Percentiles rank a stretch among this genome's conserved stretches.
These are phyloP conservation scores for Tulasnella sp. DNA, from an alignment of 768 basidiomycete genomes.

Conservation along the genomic window DNA sequence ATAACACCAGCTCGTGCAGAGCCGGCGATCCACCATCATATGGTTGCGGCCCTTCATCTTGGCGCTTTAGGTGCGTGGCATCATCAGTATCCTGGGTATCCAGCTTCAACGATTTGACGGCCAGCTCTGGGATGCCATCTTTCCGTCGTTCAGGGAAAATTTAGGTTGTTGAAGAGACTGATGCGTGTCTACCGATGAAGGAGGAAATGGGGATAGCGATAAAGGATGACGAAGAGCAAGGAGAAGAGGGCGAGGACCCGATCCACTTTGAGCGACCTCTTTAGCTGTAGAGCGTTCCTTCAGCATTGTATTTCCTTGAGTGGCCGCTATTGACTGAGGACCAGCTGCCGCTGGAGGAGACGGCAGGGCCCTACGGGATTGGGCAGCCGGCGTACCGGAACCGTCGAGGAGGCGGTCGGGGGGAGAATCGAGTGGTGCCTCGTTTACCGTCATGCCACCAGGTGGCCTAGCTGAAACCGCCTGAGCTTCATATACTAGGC, in stretches of 20 bases:
- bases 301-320: slow-evolving; percentile 59
- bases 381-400: slow-evolving; percentile 36
- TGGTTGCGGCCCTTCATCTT: too few relatives aligned
- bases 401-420: neutral
- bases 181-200: neutral
- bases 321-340: slow-evolving; percentile 56
- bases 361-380: slow-evolving; percentile 32
- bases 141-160: neutral
- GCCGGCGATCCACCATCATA: too few relatives aligned
- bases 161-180: neutral
- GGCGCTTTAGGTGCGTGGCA: too few relatives aligned
- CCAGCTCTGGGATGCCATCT: neutral
- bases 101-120: too few relatives aligned
- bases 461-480: slow-evolving; percentile 51
- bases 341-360: slow-evolving; percentile 33
- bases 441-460: slow-evolving; percentile 29
- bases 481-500: slow-evolving; percentile 59
- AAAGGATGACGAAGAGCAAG: neutral
- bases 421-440: neutral
- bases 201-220: neutral
- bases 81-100: too few relatives aligned
- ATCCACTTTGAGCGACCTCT: slow-evolving; percentile 36
- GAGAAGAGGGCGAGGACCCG: neutral
- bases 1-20: too few relatives aligned
- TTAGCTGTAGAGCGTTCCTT: slow-evolving; percentile 58